phyloP scores from a whole-genome alignment of 2,329 filamentous ascomycete species.

The Trichoderma sp. region DNA sequence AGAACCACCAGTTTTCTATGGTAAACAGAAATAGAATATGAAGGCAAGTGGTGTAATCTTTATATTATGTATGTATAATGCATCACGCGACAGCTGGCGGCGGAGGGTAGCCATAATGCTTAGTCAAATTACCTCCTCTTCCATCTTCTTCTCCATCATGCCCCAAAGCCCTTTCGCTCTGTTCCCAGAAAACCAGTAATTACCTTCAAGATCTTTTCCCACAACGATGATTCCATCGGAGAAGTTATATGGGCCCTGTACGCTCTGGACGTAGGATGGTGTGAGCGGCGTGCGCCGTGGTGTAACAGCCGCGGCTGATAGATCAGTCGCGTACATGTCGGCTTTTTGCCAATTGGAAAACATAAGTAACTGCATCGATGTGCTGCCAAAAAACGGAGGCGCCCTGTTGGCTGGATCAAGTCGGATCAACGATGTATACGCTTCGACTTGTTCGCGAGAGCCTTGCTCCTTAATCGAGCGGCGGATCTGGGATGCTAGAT shows the following conservation, averaged over 20 bases:
- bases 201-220: background rate
- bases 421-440: background rate
- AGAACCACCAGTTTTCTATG: no score
- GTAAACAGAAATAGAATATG: no score
- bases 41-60: no score
- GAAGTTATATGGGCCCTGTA: conserved; percentile 4
- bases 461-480: background rate
- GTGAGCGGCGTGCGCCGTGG: background rate
- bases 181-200: conserved; percentile 25
- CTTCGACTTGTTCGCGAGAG: background rate
- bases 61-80: no score
- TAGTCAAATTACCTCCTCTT: background rate
- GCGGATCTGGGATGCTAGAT: background rate
- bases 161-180: background rate
- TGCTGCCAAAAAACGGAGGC: background rate
- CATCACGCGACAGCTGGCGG: no score
- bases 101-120: no score
- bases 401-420: conserved; percentile 1
- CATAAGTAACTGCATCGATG: conserved; percentile 1
- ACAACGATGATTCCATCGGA: background rate
- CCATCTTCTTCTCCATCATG: conserved; percentile 6
- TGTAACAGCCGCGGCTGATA: background rate
- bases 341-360: conserved; percentile 5
- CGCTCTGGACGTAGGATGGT: background rate
- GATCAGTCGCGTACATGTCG: background rate